Evolutionary conservation across 2,329 filamentous ascomycete species (phyloP).

Genomic region (Xylariaceae sp.): DNA sequence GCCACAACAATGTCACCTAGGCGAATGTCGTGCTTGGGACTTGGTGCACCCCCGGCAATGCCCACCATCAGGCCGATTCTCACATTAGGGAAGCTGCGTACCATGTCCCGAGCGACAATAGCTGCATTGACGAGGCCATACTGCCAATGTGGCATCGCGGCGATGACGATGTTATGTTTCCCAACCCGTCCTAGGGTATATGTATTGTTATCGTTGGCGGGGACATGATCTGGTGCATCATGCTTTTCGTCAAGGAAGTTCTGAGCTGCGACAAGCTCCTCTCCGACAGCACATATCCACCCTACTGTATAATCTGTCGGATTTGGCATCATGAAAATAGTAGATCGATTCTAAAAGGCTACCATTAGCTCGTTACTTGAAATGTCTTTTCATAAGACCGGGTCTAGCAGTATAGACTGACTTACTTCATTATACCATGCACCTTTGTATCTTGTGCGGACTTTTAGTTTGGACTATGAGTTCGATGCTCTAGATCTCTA

Average conservation of each 20-base stretch:
- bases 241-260: slow-evolving; percentile 28
- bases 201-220: slow-evolving; percentile 19
- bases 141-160: slow-evolving; percentile 16
- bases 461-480: too few relatives aligned
- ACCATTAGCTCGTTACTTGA: too few relatives aligned
- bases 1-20: slow-evolving; percentile 28
- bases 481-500: too few relatives aligned
- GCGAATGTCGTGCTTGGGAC: slow-evolving; percentile 19
- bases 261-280: slow-evolving; percentile 27
- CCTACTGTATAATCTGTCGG: slow-evolving; percentile 29
- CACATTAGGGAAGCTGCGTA: slow-evolving; percentile 18
- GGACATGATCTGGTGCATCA: slow-evolving; percentile 4
- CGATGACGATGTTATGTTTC: slow-evolving; percentile 17
- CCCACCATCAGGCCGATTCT: slow-evolving; percentile 24
- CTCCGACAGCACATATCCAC: slow-evolving; percentile 31
- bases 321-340: too few relatives aligned
- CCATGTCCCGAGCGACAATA: slow-evolving; percentile 18
- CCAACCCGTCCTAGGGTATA: slow-evolving; percentile 22
- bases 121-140: slow-evolving; percentile 20
- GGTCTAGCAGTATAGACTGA: too few relatives aligned
- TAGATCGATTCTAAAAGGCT: too few relatives aligned
- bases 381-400: too few relatives aligned
- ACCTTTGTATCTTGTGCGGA: too few relatives aligned
- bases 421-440: too few relatives aligned
- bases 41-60: slow-evolving; percentile 26